phyloP scores from a whole-genome alignment of 2,329 filamentous ascomycete species.

The Magnaporthiopsis incrustans region DNA sequence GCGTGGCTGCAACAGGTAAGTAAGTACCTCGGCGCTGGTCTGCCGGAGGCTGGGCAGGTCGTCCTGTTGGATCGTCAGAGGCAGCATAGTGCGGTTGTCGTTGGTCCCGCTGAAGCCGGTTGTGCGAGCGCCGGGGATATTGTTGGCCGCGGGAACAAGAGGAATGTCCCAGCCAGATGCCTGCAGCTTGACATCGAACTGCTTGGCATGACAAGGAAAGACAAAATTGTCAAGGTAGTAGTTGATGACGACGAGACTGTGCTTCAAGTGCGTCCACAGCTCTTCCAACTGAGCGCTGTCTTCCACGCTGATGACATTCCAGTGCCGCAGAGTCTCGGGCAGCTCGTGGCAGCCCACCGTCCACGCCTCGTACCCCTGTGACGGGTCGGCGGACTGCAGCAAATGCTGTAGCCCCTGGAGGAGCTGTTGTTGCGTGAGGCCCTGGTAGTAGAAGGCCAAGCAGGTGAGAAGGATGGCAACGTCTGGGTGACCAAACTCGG shows the following conservation, averaged over 20 bases:
- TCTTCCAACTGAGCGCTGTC: conserved; percentile 31
- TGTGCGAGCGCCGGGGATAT: conserved; percentile 35
- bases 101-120: conserved; percentile 67
- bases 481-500: conserved; percentile 58
- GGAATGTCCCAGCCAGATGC: conserved; percentile 62
- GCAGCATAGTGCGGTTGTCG: conserved; percentile 51
- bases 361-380: conserved; percentile 43
- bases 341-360: conserved; percentile 29
- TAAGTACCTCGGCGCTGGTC: conserved; percentile 60
- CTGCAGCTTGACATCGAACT: conserved; percentile 56
- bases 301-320: conserved; percentile 53
- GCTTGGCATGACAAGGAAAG: conserved; percentile 53
- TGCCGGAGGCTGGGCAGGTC: conserved; percentile 47
- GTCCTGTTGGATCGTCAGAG: conserved; percentile 45
- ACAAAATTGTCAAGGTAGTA: conserved; percentile 53
- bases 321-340: conserved; percentile 28
- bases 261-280: conserved; percentile 45
- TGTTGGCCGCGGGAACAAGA: not conserved
- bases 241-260: conserved; percentile 47
- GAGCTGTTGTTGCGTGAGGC: conserved; percentile 43
- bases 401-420: conserved; percentile 39
- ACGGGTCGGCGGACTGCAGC: conserved; percentile 40
- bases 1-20: conserved; percentile 49
- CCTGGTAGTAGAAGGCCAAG: conserved; percentile 48
- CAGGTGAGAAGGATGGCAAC: conserved; percentile 47